Evolutionary conservation across 192 early-diverging fungal species (phyloP), one percentile per base, ranked within the genome.

Genomic region (Coemansia umbellata): DNA sequence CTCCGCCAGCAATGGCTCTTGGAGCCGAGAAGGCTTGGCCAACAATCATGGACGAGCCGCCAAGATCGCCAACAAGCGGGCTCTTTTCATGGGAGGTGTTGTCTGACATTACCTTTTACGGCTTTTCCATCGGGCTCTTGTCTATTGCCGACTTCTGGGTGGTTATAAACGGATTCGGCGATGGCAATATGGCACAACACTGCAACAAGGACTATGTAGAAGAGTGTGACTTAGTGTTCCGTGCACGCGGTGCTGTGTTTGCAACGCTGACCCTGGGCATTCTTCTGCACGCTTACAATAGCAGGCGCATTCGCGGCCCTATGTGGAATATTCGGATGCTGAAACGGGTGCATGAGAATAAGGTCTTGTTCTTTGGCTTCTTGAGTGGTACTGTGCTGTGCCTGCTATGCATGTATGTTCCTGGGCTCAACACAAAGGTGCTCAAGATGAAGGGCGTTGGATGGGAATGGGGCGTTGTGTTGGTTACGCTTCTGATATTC

Each of bases 1-100:
- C 90, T 14, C 91, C 91, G 22, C 81, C 86, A 9, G 88, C 89
- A 17, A 84, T 92, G 79, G 80, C 84, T 40, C 74, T 92, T 22
- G 88, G 89, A 47, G 70, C 85, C 15, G 88, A 91, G 59, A 78
- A 74, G 56, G 69, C 81, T 8, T 79, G 76, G 55, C 63, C 58
- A 1, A 79, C 84, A 22, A 82, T 83, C 41, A 90, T 89, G 89
- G 74, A 74, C 22, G 81, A 84, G 51, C 87, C 89, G 14, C 90
- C 88, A 15, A 82, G 85, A 18, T 56, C 74, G 11, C 52, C 74
- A n/a, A 65, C 72, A 9, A 78, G 82, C 39, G 82, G 86, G 11
- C 62, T 92, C 13, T 92, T 88, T 40, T 76, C 85, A 21, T 72
- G 67, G 47, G 78, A 80, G 44, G 79, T 87, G 10, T 63, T 86